Conservation (phyloP, 2,329 filamentous ascomycete species). For the Chaetomium sp. region DNA sequence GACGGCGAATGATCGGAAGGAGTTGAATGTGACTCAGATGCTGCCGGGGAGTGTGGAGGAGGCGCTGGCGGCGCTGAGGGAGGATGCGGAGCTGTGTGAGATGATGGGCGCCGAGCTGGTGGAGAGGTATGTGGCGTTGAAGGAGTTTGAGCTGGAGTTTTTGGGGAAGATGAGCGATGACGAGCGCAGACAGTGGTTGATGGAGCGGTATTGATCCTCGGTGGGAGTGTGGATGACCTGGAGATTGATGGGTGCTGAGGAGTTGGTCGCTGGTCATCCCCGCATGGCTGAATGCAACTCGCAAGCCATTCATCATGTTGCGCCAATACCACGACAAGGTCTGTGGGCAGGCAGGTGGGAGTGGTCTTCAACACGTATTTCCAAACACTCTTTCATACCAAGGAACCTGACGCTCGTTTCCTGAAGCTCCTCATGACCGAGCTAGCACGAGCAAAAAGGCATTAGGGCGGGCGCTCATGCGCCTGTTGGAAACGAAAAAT, state of each 20-base stretch:
- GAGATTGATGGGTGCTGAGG: not conserved
- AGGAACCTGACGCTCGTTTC: no score
- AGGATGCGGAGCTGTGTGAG: constrained; percentile 50
- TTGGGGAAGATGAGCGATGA: constrained; percentile 51
- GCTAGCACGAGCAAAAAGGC: no score
- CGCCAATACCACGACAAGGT: constrained; percentile 2
- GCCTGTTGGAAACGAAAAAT: no score
- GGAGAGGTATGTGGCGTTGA: constrained; percentile 59
- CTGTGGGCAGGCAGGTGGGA: no score
- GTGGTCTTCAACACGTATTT: no score
- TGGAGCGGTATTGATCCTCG: constrained; percentile 58
- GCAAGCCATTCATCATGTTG: not conserved
- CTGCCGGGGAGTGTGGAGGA: constrained; percentile 58
- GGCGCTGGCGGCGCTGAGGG: constrained; percentile 55
- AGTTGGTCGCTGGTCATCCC: not conserved
- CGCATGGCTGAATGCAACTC: not conserved
- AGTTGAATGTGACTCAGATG: constrained; percentile 56
- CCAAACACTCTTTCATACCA: no score
- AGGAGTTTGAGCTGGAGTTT: constrained; percentile 59
- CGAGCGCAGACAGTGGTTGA: constrained; percentile 59
- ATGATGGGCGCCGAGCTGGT: constrained; percentile 56
- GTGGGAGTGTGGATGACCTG: no score
- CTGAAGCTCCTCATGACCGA: no score
- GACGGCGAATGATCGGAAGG: constrained; percentile 48
- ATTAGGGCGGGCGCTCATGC: no score